Evolutionary conservation across 495 filamentous ascomycete genomes (phyloP), one percentile per base, ranked within the genome.

Genomic region (Pyrenopolyporus hunteri): DNA sequence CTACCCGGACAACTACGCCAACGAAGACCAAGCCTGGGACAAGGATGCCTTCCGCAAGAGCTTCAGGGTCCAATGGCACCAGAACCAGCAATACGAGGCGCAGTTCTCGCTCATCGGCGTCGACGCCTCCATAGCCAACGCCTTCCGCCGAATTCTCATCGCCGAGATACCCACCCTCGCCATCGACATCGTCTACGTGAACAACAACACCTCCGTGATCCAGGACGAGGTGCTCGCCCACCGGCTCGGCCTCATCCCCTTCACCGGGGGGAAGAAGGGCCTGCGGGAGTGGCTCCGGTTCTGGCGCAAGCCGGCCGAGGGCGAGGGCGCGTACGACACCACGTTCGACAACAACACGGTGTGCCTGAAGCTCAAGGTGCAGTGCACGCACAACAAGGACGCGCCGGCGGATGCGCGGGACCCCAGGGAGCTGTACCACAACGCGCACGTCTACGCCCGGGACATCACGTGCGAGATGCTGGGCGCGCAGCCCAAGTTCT

Each of bases 91-190:
- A 33, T 80, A 83, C 72, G 88, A 95, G 66, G 73, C 88, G 54
- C 86, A 87, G 28, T 98, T 98, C 80, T 97, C 92, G 16, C 84
- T 98, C 63, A 87, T 96, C 70, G 92, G 92, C 67, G 73, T 93
- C 62, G 93, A 99, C 69, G 93, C 95, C 63, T 83, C 89, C 50
- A 88, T 99, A 69, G 92, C 95, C 63, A 99, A 99, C 74, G 95
- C 95, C 68, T 96, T 98, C 82, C 94, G 95, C 63, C 90, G 95
- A 40, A 98, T 99, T 68, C 83, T 98, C 57, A 88, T 99, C 76
- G 88, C 94, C 50, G 95, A 99, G 74, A 89, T 99, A 31, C 92
- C 93, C 16, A 91, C 89, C 2, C 81, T 99, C 39, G 95, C 95
- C 62, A 93, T 99, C 68, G 95, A 98, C 76, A 83, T 80, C 33